Evolutionary conservation across 139 green algal species (phyloP), one percentile per base, ranked within the genome.

Genomic region (Raphidocelis subcapitata): DNA sequence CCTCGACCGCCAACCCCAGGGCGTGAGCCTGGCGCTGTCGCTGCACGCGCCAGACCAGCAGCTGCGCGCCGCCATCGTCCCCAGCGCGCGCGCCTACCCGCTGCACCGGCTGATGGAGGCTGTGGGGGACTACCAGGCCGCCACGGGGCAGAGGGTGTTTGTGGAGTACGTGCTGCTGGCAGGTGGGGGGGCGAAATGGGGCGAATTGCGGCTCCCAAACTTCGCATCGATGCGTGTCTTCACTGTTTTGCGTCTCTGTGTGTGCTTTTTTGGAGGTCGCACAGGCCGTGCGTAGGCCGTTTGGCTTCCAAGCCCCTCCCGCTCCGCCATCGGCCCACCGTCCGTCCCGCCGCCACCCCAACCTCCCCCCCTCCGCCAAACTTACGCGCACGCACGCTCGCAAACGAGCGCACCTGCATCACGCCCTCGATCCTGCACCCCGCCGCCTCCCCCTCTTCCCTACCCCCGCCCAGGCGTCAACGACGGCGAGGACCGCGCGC

Each of bases 141-240:
- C n/a, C 21, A 81, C 75, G 5, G 31, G 55, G 23, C 76, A 85
- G 79, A 72, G 82, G n/a, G 85, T 97, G 24, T 95, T 98, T 72
- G 76, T 98, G 5, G 94, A 99, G 86, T 99, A 99, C 69, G 93
- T 99, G 12, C 84, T 99, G 84, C 81, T 99, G 69, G 77, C 79
- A 5, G 84, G 69, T 16, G 41, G 41, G 41, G 8, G 41, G 41
- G 8, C 8, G 12, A 12, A 20, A 12, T 49, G 41, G 12, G 41
- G 84, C 96, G 10, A 97, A 97, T 65, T 91, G 93, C 56, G 33
- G 28, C 51, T 26, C 20, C 18, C 49, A 59, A 21, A 21, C 21
- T 21, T 59, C 18, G 21, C 49, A 59, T 59, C 49, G 18, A 21
- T 21, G 20, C n/a, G 15, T 2, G 1, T 14, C 16, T 35, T 8